A percentile compares a stretch with the other conserved stretches of the same genome.
These are phyloP conservation scores for Musa schizocarpa DNA, from an alignment of 176 grass and related monocot species.

Conservation along the genomic window DNA sequence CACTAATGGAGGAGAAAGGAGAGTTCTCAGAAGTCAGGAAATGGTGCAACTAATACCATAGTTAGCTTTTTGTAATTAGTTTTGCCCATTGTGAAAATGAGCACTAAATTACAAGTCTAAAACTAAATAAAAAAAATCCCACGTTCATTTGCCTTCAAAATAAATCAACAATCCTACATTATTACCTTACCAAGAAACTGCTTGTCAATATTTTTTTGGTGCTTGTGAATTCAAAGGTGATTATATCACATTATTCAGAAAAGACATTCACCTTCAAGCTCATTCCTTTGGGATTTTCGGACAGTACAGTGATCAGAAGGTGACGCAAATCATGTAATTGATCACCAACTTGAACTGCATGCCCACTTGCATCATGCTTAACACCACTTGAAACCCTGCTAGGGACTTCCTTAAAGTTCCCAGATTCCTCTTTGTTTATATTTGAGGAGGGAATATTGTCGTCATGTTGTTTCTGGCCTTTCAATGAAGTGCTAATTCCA, in stretches of 20 bases:
- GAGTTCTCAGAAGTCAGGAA: no score
- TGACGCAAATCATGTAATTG: conserved; percentile 43
- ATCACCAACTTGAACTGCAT: conserved; percentile 38
- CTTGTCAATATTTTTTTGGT: neutral
- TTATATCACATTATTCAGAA: neutral
- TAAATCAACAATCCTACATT: neutral
- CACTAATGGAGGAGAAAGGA: no score
- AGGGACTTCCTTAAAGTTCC: conserved; percentile 44
- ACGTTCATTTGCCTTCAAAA: neutral
- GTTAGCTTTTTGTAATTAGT: no score
- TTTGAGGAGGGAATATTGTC: conserved; percentile 41
- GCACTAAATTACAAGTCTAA: no score
- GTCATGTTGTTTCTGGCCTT: conserved; percentile 54
- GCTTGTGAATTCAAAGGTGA: neutral
- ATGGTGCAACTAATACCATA: no score
- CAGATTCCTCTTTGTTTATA: conserved; percentile 53
- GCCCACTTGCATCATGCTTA: conserved; percentile 27
- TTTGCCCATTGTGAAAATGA: no score
- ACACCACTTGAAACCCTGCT: conserved; percentile 34
- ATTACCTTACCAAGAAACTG: neutral
- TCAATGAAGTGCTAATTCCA: conserved; percentile 19
- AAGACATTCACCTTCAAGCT: conserved; percentile 61
- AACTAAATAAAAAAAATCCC: no score
- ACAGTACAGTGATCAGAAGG: conserved; percentile 56
- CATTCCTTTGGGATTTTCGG: conserved; percentile 79